These are phyloP conservation scores for Kickxella alabastrina DNA, from an alignment of 192 early-diverging fungal species.

Conservation along the genomic window DNA sequence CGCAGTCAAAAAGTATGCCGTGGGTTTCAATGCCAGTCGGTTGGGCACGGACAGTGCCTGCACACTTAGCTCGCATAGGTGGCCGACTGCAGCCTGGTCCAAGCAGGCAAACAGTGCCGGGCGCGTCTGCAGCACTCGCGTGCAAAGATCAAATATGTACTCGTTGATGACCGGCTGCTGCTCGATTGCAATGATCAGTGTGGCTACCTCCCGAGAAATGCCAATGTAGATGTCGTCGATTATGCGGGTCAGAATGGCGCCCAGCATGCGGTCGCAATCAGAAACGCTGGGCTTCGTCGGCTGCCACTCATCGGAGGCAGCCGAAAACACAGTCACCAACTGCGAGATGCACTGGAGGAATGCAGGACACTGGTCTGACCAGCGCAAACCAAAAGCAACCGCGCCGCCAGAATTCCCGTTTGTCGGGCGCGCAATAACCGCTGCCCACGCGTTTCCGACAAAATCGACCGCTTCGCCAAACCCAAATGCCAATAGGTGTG, in stretches of 20 bases:
- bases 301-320: conserved; percentile 12
- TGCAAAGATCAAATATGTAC: conserved; percentile 30
- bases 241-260: conserved; percentile 24
- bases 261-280: conserved; percentile 26
- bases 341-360: conserved; percentile 38
- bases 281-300: background rate
- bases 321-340: conserved; percentile 21
- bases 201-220: conserved; percentile 19
- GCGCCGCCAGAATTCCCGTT: background rate
- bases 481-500: conserved; percentile 25
- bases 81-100: conserved; percentile 6
- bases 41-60: conserved; percentile 43
- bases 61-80: conserved; percentile 31
- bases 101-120: conserved; percentile 12
- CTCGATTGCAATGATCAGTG: conserved; percentile 23
- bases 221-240: conserved; percentile 22
- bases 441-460: conserved; percentile 24
- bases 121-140: conserved; percentile 28
- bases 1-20: conserved; percentile 33
- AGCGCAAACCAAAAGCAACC: conserved; percentile 12
- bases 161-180: conserved; percentile 45
- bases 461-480: conserved; percentile 18
- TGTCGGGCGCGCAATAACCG: conserved; percentile 9
- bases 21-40: conserved; percentile 39
- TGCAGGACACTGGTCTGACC: conserved; percentile 42